A percentile compares a stretch with the other conserved stretches of the same genome.
phyloP scores from a whole-genome alignment of 176 grass and related monocot species.

The Poa pratensis region DNA sequence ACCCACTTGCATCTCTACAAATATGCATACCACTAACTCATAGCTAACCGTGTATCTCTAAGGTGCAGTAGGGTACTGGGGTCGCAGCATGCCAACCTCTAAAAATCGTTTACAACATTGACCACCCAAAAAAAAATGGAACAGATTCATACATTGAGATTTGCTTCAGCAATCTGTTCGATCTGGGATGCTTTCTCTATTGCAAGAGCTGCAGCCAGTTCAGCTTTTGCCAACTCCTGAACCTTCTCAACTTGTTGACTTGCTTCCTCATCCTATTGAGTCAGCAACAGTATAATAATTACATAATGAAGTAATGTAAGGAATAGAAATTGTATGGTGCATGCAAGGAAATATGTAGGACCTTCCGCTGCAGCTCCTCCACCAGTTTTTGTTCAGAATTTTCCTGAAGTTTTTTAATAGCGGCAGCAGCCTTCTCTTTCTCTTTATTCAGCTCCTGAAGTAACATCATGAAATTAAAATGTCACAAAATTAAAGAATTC shows the following conservation, averaged over 20 bases:
- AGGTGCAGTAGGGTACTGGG: background rate
- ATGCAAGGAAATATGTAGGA: constrained; percentile 33
- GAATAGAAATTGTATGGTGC: background rate
- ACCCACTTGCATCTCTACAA: background rate
- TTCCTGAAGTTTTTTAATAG: constrained; percentile 75
- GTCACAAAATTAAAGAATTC: background rate
- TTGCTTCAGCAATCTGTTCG: constrained; percentile 91
- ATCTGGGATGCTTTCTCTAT: constrained; percentile 94
- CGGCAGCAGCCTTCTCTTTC: constrained; percentile 62
- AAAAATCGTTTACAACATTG: constrained; percentile 23
- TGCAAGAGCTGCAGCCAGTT: constrained; percentile 77
- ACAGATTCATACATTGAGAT: constrained; percentile 80
- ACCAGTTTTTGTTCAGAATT: constrained; percentile 68
- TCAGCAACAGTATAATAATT: constrained; percentile 24
- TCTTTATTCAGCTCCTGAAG: constrained; percentile 93
- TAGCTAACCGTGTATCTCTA: background rate
- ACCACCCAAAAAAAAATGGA: constrained; percentile 33
- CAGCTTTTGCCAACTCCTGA: constrained; percentile 81
- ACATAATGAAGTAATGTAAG: constrained; percentile 2
- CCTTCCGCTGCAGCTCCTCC: constrained; percentile 84
- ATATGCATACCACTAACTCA: background rate
- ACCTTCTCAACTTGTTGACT: constrained; percentile 69
- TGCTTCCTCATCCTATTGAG: constrained; percentile 78
- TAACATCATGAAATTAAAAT: constrained; percentile 40
- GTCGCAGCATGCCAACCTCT: constrained; percentile 14